Percentiles rank a stretch among this genome's conserved stretches.
These are phyloP conservation scores for Malassezia vespertilionis DNA, from an alignment of 1,284 basidiomycete species.

Conservation along the genomic window DNA sequence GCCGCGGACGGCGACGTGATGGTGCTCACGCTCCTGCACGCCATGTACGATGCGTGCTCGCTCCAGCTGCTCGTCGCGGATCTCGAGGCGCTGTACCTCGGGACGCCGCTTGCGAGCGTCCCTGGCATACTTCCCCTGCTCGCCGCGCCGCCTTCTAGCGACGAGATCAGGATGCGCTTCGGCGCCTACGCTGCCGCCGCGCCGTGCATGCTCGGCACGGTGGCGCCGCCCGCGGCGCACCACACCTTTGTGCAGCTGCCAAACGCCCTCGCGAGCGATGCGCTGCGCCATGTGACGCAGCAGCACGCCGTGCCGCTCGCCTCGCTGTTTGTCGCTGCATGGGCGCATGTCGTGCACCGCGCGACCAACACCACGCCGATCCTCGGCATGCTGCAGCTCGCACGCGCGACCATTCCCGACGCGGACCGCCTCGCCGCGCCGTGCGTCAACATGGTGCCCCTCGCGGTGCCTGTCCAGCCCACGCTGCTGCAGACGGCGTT, in stretches of 20 bases:
- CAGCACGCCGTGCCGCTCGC: constrained; percentile 2
- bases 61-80: constrained; percentile 33
- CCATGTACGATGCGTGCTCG: constrained; percentile 40
- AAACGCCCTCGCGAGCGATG: neutral
- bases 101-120: constrained; percentile 6
- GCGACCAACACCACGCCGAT: constrained; percentile 4
- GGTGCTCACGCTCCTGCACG: constrained; percentile 35
- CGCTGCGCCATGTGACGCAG: neutral
- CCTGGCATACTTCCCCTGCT: constrained; percentile 18
- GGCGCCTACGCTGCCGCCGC: constrained; percentile 1
- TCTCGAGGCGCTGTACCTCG: constrained; percentile 21
- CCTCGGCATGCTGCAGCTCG: constrained; percentile 30
- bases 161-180: constrained; percentile 19
- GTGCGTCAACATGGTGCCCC: constrained; percentile 27
- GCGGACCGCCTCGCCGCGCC: constrained; percentile 26
- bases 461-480: constrained; percentile 8
- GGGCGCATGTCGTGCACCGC: constrained; percentile 21
- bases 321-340: constrained; percentile 23
- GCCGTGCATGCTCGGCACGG: constrained; percentile 6
- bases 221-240: neutral
- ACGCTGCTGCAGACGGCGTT: constrained; percentile 12
- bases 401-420: constrained; percentile 19
- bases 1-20: constrained; percentile 17
- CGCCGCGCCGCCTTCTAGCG: neutral
- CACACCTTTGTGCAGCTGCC: constrained; percentile 7